Evolutionary conservation across 768 basidiomycete species (phyloP), one percentile per base, ranked within the genome.

Genomic region (Podaxis sp.): DNA sequence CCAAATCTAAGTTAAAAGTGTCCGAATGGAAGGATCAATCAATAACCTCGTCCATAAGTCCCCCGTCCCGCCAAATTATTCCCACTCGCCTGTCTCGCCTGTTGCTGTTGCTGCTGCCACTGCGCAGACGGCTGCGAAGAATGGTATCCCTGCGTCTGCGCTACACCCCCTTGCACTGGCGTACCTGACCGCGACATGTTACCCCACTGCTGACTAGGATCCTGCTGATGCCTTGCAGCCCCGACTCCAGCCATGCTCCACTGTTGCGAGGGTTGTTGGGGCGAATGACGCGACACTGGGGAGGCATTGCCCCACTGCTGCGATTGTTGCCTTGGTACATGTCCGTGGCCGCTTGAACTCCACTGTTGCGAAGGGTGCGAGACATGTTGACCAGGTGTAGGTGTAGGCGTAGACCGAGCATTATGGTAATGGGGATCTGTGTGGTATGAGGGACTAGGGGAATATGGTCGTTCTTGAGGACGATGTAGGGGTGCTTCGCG

Each of bases 401-500:
- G 33, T 13, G 57, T 51, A 56, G 57, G 53, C 55, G 63, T 49
- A 51, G 61, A 57, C 13, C 64, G 59, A 26, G 66, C 64, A 42
- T 58, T 57, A 40, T 67, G 68, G 11, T 56, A 40, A 11, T 61
- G 64, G n/a, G 44, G 48, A 36, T 59, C 58, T 9, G 59, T 52
- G 22, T 59, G 52, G 53, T 69, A 77, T 42, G 75, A 72, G 39
- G 77, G 76, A 58, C 69, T 75, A 48, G 77, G 75, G 13, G 78
- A 76, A 64, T 78, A 76, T 33, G 71, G 68, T 19, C 76, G 67
- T 63, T 77, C 77, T 71, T 78, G 80, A 4, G 87, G 87, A 61
- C 90, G 80, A 68, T 90, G 87, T 1, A 85, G 70, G 1, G 89
- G 84, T 4, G 88, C 87, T 67, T 89, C 85, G 52, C 87, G 77